Evolutionary conservation across 106 monocot genomes (phyloP), one percentile per base, ranked within the genome.

Genomic region (Iris macrosiphon): DNA sequence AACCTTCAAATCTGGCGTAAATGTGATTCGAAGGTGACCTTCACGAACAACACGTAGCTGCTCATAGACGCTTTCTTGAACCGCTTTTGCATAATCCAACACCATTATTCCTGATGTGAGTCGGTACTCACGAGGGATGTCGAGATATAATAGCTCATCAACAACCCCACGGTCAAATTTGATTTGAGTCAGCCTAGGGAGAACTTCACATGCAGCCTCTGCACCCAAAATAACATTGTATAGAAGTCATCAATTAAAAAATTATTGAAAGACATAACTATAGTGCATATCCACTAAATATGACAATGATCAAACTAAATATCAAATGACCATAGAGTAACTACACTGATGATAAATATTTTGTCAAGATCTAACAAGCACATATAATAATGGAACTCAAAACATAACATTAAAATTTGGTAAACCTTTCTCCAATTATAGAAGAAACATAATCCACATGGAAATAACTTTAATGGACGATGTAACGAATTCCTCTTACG

Each of bases 1-100:
- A 11, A 91, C 98, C 87, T 99, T 99, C 27, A 99, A 53, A 50
- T 99, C 98, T 50, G 87, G 83, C 13, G 91, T 81, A 65, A 99
- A 99, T 49, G 71, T 80, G 28, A 99, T 79, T 7, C 87, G 77
- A 38, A 99, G 75, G 24, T 81, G 82, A 7, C 98, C 98, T 60
- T 99, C 87, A 52, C 77, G 98, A 66, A 87, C 72, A 66, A 99
- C 87, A 51, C 84, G 87, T 14, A 83, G 52, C 38, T 91, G 91
- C 17, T 91, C 98, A 69, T 87, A 90, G 23, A 92, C 80, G 71
- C 78, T 91, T 61, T 87, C 81, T 65, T 99, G 87, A 73, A 76
- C 62, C 62, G 75, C 91, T 69, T 87, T 99, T 42, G 66, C 65
- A 71, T 99, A 91, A 43, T 99, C 87, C 51, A 99, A 64, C 15